A percentile compares a stretch with the other conserved stretches of the same genome.
Evolutionary conservation across 2,329 filamentous ascomycete species (phyloP).

Genomic region (Amauroascus niger): DNA sequence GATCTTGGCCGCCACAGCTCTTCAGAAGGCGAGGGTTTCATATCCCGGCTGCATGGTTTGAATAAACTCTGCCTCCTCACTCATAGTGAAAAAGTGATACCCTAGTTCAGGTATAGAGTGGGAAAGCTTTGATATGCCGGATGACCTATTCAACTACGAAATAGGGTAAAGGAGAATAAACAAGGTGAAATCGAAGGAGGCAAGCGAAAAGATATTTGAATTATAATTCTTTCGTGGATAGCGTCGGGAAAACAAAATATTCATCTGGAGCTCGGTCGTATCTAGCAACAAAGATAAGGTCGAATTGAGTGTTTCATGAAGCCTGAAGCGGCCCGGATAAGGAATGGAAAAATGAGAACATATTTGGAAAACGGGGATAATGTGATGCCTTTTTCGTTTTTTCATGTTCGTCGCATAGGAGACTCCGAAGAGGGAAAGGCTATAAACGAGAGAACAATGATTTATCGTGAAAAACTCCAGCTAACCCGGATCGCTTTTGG

Average conservation of each 20-base stretch:
- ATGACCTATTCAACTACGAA: background rate
- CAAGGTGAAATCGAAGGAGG: background rate
- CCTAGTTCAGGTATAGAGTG: slow-evolving; percentile 24
- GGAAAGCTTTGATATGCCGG: slow-evolving; percentile 41
- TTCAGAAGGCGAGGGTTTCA: slow-evolving; percentile 47
- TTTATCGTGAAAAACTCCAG: background rate
- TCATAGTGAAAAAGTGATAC: slow-evolving; percentile 28
- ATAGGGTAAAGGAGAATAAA: background rate
- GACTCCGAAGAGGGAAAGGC: background rate
- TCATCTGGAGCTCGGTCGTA: slow-evolving; percentile 5
- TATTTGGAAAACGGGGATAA: background rate
- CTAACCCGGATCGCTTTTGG: background rate
- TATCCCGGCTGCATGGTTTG: slow-evolving; percentile 27
- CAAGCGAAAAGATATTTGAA: background rate
- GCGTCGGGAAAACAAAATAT: background rate
- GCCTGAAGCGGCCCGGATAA: background rate
- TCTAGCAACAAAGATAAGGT: slow-evolving; percentile 2
- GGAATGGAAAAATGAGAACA: background rate
- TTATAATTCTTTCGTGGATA: slow-evolving; percentile 6
- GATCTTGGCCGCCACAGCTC: slow-evolving; percentile 53
- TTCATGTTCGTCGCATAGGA: slow-evolving; percentile 1
- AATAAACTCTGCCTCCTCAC: slow-evolving; percentile 36
- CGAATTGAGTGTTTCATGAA: background rate
- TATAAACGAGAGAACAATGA: background rate
- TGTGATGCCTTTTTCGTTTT: background rate